Conservation (phyloP, 139 green algal species). For the Closterium sp. region DNA sequence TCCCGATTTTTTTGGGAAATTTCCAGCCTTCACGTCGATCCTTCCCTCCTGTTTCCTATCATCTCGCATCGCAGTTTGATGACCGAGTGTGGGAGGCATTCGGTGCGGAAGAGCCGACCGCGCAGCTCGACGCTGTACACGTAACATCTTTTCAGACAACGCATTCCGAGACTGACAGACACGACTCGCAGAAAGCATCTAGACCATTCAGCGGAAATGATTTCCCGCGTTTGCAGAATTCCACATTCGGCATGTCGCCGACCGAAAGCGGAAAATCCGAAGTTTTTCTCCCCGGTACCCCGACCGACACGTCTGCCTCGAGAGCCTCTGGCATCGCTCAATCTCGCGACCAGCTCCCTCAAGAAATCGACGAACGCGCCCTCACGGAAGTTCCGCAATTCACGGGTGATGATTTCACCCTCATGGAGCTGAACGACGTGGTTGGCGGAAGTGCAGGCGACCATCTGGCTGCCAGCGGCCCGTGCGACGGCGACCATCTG, state of each 20-base stretch:
- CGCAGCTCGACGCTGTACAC: background rate
- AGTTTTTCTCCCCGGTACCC: background rate
- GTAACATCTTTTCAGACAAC: background rate
- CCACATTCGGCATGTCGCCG: background rate
- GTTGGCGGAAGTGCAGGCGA: background rate
- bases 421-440: background rate
- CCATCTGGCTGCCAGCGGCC: too few relatives aligned
- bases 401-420: background rate
- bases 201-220: background rate
- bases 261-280: background rate
- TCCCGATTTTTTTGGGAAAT: background rate
- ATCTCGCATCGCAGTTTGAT: background rate
- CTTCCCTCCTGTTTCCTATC: background rate
- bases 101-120: background rate
- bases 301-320: background rate
- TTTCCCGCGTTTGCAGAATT: background rate
- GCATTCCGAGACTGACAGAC: background rate
- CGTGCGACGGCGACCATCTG: background rate
- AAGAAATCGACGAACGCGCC: background rate
- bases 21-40: background rate
- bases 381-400: background rate
- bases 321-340: background rate
- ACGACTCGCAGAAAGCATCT: background rate
- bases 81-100: background rate
- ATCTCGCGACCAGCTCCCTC: background rate